Evolutionary conservation across 1,284 basidiomycete genomes (phyloP).

Genomic region (Cystobasidium slooffiae): DNA sequence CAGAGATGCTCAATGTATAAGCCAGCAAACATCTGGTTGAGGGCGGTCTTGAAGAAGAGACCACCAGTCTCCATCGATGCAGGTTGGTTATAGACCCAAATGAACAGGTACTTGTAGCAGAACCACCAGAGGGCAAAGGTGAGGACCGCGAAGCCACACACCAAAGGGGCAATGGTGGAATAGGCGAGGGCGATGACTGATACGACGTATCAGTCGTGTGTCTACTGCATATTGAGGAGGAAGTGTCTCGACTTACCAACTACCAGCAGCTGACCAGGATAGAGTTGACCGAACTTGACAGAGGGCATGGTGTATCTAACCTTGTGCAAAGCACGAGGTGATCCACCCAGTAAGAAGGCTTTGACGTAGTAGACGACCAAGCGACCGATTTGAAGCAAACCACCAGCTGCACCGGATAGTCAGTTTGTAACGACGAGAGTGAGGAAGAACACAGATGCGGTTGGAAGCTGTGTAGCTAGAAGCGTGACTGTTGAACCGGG

Average conservation of each 20-base stretch:
- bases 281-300: slow-evolving; percentile 80
- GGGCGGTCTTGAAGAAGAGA: slow-evolving; percentile 91
- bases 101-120: slow-evolving; percentile 56
- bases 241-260: neutral
- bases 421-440: slow-evolving; percentile 66
- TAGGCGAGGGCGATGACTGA: slow-evolving; percentile 64
- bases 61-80: slow-evolving; percentile 82
- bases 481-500: slow-evolving; percentile 66
- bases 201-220: slow-evolving; percentile 69
- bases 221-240: neutral
- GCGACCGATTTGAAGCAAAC: slow-evolving; percentile 77
- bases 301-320: slow-evolving; percentile 72
- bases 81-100: slow-evolving; percentile 69
- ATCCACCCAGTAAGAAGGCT: slow-evolving; percentile 81
- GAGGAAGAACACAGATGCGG: slow-evolving; percentile 90
- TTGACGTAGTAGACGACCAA: slow-evolving; percentile 84
- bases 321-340: slow-evolving; percentile 77
- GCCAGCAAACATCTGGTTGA: slow-evolving; percentile 85
- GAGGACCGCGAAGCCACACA: slow-evolving; percentile 83
- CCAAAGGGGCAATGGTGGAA: slow-evolving; percentile 88
- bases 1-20: slow-evolving; percentile 78
- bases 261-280: slow-evolving; percentile 49
- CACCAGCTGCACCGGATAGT: slow-evolving; percentile 54
- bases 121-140: slow-evolving; percentile 64
- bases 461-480: slow-evolving; percentile 71